Percentiles rank a stretch among this genome's conserved stretches.
Evolutionary conservation across 2,329 filamentous ascomycete genomes (phyloP).

Genomic region (Dothideomycetes sp.): DNA sequence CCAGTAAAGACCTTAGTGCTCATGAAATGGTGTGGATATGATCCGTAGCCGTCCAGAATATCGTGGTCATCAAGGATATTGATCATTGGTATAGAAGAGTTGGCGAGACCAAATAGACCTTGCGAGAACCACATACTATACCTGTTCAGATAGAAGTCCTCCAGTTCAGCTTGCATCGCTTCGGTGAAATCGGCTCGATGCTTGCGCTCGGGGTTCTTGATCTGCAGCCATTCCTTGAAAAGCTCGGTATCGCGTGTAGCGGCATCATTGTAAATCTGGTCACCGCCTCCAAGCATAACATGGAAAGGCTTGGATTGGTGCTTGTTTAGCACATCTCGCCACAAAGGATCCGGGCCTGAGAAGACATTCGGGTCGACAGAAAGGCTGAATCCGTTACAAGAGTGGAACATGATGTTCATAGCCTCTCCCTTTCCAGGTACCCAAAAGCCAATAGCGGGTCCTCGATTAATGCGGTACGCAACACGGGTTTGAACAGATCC

Average conservation of each 20-base stretch:
- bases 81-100: slow-evolving; percentile 92
- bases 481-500: slow-evolving; percentile 68
- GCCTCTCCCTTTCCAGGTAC: slow-evolving; percentile 71
- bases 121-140: slow-evolving; percentile 96
- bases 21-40: slow-evolving; percentile 89
- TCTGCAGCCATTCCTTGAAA: slow-evolving; percentile 76
- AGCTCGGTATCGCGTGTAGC: slow-evolving; percentile 63
- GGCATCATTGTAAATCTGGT: slow-evolving; percentile 92
- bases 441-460: slow-evolving; percentile 86
- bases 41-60: slow-evolving; percentile 62
- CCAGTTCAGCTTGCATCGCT: slow-evolving; percentile 80
- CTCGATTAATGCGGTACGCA: slow-evolving; percentile 89
- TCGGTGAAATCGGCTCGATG: slow-evolving; percentile 64
- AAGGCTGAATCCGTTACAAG: slow-evolving; percentile 88
- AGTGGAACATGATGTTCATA: slow-evolving; percentile 99
- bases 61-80: slow-evolving; percentile 95
- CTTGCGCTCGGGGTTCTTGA: slow-evolving; percentile 70
- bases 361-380: slow-evolving; percentile 68
- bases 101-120: slow-evolving; percentile 84
- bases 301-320: slow-evolving; percentile 92
- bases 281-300: slow-evolving; percentile 94
- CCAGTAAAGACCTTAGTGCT: slow-evolving; percentile 80
- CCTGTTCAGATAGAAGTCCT: slow-evolving; percentile 75
- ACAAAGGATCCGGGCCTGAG: slow-evolving; percentile 88
- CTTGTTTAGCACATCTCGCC: slow-evolving; percentile 88